Evolutionary conservation across 2,329 filamentous ascomycete species (phyloP).

Genomic region (Fusarium lateritium): DNA sequence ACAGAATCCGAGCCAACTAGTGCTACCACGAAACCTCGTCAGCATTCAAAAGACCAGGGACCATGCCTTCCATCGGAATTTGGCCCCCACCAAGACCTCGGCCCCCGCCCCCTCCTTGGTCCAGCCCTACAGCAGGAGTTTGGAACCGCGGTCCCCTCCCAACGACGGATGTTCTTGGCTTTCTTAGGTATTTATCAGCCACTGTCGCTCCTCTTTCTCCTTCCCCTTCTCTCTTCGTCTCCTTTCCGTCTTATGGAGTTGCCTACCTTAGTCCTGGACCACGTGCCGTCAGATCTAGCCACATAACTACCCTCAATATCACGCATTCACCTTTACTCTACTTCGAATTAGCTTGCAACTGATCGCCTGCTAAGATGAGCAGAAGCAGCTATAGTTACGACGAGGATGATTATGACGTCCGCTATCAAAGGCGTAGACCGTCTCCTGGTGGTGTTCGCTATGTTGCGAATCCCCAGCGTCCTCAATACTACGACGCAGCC

Average conservation of each 20-base stretch:
- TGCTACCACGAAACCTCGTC: too few relatives aligned
- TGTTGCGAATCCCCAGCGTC: constrained; percentile 59
- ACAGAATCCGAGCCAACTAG: neutral
- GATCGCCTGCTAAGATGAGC: constrained; percentile 47
- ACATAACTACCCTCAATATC: constrained; percentile 5
- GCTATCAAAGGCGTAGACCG: constrained; percentile 59
- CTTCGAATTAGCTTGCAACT: neutral
- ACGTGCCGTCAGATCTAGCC: neutral
- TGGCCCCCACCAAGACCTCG: constrained; percentile 39
- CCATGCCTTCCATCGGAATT: constrained; percentile 16
- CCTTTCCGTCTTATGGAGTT: neutral
- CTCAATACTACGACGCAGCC: constrained; percentile 58
- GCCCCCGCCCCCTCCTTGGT: constrained; percentile 33
- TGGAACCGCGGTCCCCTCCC: constrained; percentile 14
- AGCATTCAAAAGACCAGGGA: constrained; percentile 9
- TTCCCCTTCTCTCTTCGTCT: constrained; percentile 2
- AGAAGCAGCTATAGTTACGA: constrained; percentile 61
- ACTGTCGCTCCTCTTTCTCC: constrained; percentile 14
- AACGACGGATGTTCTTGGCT: constrained; percentile 15
- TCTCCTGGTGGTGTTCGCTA: constrained; percentile 62
- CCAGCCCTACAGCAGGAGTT: constrained; percentile 45
- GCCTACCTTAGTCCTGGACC: neutral
- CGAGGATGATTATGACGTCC: constrained; percentile 70
- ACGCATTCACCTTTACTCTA: neutral
- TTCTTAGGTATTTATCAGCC: constrained; percentile 11